A percentile compares a stretch with the other conserved stretches of the same genome.
Conservation (phyloP, 371 early-diverging fungal genomes). For the Mortierella sp. region DNA sequence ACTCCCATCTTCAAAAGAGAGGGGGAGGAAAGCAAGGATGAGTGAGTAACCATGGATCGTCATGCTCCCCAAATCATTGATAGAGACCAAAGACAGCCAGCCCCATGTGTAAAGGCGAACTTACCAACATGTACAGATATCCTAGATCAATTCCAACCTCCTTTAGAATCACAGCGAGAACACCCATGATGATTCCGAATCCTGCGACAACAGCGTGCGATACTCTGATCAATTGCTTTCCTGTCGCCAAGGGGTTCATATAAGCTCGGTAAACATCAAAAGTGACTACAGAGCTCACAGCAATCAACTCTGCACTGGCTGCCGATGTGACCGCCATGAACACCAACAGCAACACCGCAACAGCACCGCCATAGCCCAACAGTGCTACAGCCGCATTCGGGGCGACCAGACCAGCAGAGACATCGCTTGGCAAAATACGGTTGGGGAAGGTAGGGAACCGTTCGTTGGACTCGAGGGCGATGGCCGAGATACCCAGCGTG, state of each 20-base stretch:
- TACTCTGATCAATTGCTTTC: slow-evolving; percentile 65
- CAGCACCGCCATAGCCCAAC: slow-evolving; percentile 67
- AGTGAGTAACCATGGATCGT: background rate
- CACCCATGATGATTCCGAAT: slow-evolving; percentile 77
- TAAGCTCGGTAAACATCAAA: slow-evolving; percentile 78
- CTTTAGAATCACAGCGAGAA: slow-evolving; percentile 67
- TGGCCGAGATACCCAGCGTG: slow-evolving; percentile 72
- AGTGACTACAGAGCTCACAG: slow-evolving; percentile 74
- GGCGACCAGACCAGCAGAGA: slow-evolving; percentile 72
- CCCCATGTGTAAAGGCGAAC: too few relatives aligned
- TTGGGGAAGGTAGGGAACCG: slow-evolving; percentile 59
- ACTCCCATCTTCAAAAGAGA: slow-evolving; percentile 66
- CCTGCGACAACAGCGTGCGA: slow-evolving; percentile 65
- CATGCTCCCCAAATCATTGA: too few relatives aligned
- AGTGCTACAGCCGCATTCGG: slow-evolving; percentile 73
- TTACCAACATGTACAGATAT: slow-evolving; percentile 64
- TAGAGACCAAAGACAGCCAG: too few relatives aligned
- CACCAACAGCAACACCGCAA: slow-evolving; percentile 70
- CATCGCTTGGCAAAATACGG: slow-evolving; percentile 53
- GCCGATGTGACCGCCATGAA: slow-evolving; percentile 80
- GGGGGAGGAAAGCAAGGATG: background rate
- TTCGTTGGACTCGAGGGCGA: slow-evolving; percentile 66
- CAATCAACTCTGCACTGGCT: slow-evolving; percentile 76
- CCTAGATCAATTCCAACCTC: slow-evolving; percentile 72
- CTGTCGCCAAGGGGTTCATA: slow-evolving; percentile 68